These are phyloP conservation scores for Cystobasidium tubakii DNA, from an alignment of 768 basidiomycete genomes.

Conservation along the genomic window DNA sequence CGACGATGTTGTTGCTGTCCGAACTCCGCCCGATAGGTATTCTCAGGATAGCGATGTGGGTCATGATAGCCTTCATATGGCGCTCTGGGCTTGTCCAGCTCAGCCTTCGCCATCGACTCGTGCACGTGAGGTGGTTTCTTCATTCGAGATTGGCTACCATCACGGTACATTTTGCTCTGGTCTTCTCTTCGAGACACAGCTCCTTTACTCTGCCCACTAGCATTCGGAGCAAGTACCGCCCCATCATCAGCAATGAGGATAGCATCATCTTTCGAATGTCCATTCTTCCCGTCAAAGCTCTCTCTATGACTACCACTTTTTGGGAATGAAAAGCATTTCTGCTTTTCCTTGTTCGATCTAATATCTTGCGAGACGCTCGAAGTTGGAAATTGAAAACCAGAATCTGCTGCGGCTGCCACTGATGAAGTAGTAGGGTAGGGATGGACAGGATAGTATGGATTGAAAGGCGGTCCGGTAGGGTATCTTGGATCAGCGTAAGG, in stretches of 20 bases:
- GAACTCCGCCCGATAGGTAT: neutral
- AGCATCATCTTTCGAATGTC: conserved; percentile 4
- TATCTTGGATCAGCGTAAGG: neutral
- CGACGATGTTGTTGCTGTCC: neutral
- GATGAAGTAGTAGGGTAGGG: neutral
- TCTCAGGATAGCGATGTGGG: neutral
- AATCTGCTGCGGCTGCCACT: neutral
- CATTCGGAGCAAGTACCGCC: neutral
- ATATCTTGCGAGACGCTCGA: neutral
- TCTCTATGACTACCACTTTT: neutral
- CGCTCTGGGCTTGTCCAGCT: neutral
- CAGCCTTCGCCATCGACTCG: neutral
- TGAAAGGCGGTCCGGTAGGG: neutral
- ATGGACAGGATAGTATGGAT: neutral
- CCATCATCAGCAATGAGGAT: neutral
- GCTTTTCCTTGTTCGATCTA: neutral
- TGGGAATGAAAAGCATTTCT: neutral
- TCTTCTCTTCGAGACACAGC: neutral
- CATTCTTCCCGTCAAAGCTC: neutral
- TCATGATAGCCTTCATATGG: neutral
- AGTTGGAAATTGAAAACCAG: neutral
- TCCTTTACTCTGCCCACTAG: neutral
- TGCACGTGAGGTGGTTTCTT: neutral
- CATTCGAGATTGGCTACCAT: neutral
- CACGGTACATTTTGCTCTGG: neutral